Evolutionary conservation across 2,329 filamentous ascomycete genomes (phyloP), one percentile per base, ranked within the genome.

Genomic region (Sporothrix humicola): DNA sequence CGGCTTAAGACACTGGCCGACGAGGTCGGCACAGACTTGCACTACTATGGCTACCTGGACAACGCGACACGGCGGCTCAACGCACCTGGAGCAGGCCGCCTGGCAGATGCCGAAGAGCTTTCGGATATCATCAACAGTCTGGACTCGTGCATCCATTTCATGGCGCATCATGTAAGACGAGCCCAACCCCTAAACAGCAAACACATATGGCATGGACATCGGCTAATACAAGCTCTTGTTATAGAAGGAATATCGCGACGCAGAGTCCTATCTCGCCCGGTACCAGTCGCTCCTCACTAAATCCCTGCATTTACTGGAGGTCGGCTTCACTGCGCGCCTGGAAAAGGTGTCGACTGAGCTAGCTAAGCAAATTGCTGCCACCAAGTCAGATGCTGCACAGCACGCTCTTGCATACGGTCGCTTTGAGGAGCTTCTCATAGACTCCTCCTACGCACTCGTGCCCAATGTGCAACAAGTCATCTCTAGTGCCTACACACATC

Each of bases 21-120:
- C 77, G 91, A 94, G 74, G 92, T 99, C 73, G 92, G 93, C 37
- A 92, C 93, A 31, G 97, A 98, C 78, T 85, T 98, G n/a, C 91
- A 95, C 79, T 98, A 97, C 82, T 99, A 99, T 81, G 90, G 92
- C 23, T 98, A 97, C 79, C 87, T 99, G 6, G 96, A 99, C 76
- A 94, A 92, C 65, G 94, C 95, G 74, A 97, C 94, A 0, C 89
- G 95, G 72, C 89, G 94, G 15, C 88, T 99, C 73, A 98, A 98
- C 84, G 95, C 95, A 0, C 95, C 96, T 0, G 94, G 95, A 0
- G 95, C 95, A 23, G 91, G 93, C 68, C 94, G 92, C 73, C 86
- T 97, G 72, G 95, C 98, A 17, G 92, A 95, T 63, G 91, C 92
- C 73, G 90, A 92, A 69, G 92, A 93, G 61, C 98, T 98, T 79